Base-by-base conservation (phyloP, 1,284 basidiomycete species). In the Entoloma clypeatum region DNA sequence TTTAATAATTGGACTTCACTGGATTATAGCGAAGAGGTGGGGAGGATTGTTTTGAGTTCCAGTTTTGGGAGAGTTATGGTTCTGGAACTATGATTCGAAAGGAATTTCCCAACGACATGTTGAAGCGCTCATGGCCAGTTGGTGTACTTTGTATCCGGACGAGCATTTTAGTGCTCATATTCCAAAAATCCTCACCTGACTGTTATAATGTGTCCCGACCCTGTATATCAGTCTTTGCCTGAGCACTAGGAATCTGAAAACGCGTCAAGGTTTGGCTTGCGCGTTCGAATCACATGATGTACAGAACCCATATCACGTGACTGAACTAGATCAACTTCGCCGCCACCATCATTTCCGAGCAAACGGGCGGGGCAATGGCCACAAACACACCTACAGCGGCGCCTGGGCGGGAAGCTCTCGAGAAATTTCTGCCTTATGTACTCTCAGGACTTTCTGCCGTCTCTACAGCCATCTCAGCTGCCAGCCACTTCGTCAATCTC, bases 21-120 rank as follows among this genome's bases (percentile, higher is more conserved):
- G 42, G 77, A 77, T 55, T 80, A 81, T 53, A 73, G 77, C 43
- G 77, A 80, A 52, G 64, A 65, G 32, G 50, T 58, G 26, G 78
- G 77, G 3, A 62, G 72, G 41, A 61, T 80, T 35, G 76, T 62
- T 3, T 43, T 81, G 13, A 77, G 73, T 6, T 68, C 72, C 35
- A 68, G 63, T 44, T 66, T 62, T 45, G 78, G 78, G 16, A 48
- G 52, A 30, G 63, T 79, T 7, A 61, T 62, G 7, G 52, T 79
- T 19, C 48, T 77, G 36, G 61, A 69, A 28, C n/a, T 50, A 19
- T 52, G 34, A 44, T 7, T 16, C 7, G n/a, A 16, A 14, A 4
- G 11, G 16, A 24, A 17, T 18, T 25, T 11, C 35, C 36, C 24
- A 9, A 10, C 6, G 14, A 30, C 4, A 17, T 39, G 21, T n/a